phyloP scores from a whole-genome alignment of 148 eudicot genomes.

The Vaccinium myrtillus region DNA sequence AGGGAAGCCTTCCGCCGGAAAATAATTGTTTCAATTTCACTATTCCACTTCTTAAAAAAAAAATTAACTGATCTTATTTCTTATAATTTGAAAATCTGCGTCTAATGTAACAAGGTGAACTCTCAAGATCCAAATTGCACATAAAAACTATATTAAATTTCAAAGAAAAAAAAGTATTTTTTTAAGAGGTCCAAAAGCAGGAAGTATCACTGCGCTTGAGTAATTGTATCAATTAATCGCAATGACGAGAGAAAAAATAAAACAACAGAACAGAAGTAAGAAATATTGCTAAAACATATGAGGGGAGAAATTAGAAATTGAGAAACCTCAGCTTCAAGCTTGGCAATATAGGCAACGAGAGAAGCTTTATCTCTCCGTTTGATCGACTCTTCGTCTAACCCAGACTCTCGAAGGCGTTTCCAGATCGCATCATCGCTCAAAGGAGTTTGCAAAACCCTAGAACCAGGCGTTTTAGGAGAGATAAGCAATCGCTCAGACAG shows the following conservation, averaged over 20 bases:
- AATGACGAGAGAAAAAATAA: background rate
- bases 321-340: constrained; percentile 83
- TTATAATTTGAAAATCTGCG: too few relatives aligned
- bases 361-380: constrained; percentile 88
- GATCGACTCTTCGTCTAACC: constrained; percentile 78
- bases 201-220: background rate
- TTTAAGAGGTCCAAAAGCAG: too few relatives aligned
- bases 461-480: constrained; percentile 37
- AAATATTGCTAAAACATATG: background rate
- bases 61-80: too few relatives aligned
- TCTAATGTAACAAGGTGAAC: too few relatives aligned
- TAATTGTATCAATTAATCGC: background rate
- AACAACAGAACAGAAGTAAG: background rate
- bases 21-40: too few relatives aligned
- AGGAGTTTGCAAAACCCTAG: constrained; percentile 50
- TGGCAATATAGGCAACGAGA: constrained; percentile 84
- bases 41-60: too few relatives aligned
- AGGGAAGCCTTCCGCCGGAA: background rate
- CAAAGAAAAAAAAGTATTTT: background rate
- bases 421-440: constrained; percentile 66
- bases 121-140: background rate
- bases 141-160: background rate
- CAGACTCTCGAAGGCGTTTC: constrained; percentile 69
- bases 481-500: constrained; percentile 36
- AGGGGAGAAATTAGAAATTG: background rate